Evolutionary conservation across 768 basidiomycete genomes (phyloP).

Genomic region (Tylopilus rubrobrunneus): DNA sequence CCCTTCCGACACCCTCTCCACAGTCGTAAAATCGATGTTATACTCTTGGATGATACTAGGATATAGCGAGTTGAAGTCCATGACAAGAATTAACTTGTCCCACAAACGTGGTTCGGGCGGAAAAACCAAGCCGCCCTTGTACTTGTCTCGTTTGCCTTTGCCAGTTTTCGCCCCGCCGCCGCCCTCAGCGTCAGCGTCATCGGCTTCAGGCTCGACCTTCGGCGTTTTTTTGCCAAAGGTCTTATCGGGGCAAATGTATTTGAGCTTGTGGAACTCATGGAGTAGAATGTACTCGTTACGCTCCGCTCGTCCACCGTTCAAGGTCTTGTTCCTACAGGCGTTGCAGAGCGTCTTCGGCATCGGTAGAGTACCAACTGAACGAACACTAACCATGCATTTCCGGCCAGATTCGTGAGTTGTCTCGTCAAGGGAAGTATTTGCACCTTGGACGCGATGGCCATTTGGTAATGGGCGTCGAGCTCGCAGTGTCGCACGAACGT

Average conservation of each 20-base stretch:
- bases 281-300: constrained; percentile 98
- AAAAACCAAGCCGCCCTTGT: constrained; percentile 97
- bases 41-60: constrained; percentile 99
- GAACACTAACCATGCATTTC: constrained; percentile 83
- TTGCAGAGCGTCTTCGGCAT: background rate
- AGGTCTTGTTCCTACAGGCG: constrained; percentile 80
- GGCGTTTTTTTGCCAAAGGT: constrained; percentile 72
- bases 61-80: constrained; percentile 99
- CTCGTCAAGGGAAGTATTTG: constrained; percentile 90
- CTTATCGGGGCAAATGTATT: constrained; percentile 97
- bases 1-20: constrained; percentile 65
- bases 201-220: constrained; percentile 47
- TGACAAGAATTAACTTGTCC: constrained; percentile 96
- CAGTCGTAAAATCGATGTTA: constrained; percentile 98
- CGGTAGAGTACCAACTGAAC: background rate
- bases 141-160: constrained; percentile 86
- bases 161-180: constrained; percentile 40
- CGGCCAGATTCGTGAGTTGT: constrained; percentile 93
- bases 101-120: constrained; percentile 94
- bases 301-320: constrained; percentile 96
- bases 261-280: constrained; percentile 94
- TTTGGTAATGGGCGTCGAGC: constrained; percentile 93
- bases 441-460: constrained; percentile 93
- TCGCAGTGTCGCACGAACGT: constrained; percentile 93
- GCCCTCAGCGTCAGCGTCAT: constrained; percentile 49